Evolutionary conservation across 2,329 filamentous ascomycete species (phyloP), one percentile per base, ranked within the genome.

Genomic region (Cladorrhinum sp.): DNA sequence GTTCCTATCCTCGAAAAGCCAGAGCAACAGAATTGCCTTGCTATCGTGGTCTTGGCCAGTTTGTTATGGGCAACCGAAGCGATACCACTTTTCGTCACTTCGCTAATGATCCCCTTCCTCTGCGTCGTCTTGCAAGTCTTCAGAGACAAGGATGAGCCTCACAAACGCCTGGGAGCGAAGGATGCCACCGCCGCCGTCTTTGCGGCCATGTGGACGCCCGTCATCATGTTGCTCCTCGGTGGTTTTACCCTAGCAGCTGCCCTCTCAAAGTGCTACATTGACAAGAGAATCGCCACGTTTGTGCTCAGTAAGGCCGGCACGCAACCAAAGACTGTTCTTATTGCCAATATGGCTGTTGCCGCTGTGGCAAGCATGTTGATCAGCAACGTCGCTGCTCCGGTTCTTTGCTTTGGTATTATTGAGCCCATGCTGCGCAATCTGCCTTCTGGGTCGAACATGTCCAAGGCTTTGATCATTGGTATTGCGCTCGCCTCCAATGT

Each of bases 301-400:
- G 91, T 99, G 26, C 82, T 99, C 33, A 96, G 92, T 79, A 98
- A 96, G 78, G 95, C 95, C 8, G 95, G 95, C 6, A 97, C 95
- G 2, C 89, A 88, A 69, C 95, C 95, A 9, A 83, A 88, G 59
- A 94, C 91, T 2, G 95, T 99, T 2, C 82, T 99, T 3, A 77
- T 99, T n/a, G 95, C 94, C 58, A 97, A 94, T 77, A 99, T 99
- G 95, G 93, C 97, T 69, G 95, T 99, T 48, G 93, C 94, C 59
- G 96, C 95, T 71, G 96, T 99, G 73, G 89, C 96, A 8, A 97
- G 92, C 69, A 99, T 99, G 95, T 92, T 96, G 82, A 98, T 99
- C 71, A 96, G 92, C 77, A 99, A 99, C 68, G 96, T 99, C 26
- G 95, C 95, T 1, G 94, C 96, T 1, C 95, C 95, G 0, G 95